phyloP scores from a whole-genome alignment of 768 basidiomycete genomes.

The Phaeotremella fagi region DNA sequence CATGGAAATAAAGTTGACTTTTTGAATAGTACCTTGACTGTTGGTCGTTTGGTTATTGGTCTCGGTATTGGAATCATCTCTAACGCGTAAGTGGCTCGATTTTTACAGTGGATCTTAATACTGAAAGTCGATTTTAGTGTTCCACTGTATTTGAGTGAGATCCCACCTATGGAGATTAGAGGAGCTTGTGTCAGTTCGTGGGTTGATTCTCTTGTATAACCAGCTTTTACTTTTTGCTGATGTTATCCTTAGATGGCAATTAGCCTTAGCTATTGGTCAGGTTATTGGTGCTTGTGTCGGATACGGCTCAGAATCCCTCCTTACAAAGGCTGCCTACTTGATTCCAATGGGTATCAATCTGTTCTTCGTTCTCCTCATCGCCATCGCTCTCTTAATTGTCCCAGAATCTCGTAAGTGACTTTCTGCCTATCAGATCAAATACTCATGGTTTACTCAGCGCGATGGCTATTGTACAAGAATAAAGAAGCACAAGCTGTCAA shows the following conservation, averaged over 20 bases:
- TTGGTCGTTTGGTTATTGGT: constrained; percentile 47
- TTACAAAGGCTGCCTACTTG: constrained; percentile 24
- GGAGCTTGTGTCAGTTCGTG: constrained; percentile 37
- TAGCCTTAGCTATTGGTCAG: constrained; percentile 48
- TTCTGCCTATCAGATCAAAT: not conserved
- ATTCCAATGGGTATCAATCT: constrained; percentile 47
- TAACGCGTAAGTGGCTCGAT: constrained; percentile 19
- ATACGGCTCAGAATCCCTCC: constrained; percentile 38
- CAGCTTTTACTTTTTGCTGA: constrained; percentile 1
- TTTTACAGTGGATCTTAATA: not conserved
- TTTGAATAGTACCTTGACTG: constrained; percentile 30
- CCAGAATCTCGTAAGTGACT: constrained; percentile 38
- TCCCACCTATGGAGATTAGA: constrained; percentile 46
- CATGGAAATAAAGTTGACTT: constrained; percentile 1
- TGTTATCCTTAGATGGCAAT: constrained; percentile 36
- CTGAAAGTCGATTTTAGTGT: constrained; percentile 13
- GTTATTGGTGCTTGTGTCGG: constrained; percentile 47
- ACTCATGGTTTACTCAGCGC: constrained; percentile 13
- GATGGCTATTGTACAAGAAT: constrained; percentile 44
- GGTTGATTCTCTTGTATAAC: not conserved
- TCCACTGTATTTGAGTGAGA: constrained; percentile 47
- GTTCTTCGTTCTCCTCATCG: constrained; percentile 36
- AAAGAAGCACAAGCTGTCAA: constrained; percentile 40
- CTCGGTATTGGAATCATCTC: constrained; percentile 43
- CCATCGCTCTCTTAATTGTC: constrained; percentile 31